phyloP scores from a whole-genome alignment of 495 filamentous ascomycete genomes.

The Xylaria curta region DNA sequence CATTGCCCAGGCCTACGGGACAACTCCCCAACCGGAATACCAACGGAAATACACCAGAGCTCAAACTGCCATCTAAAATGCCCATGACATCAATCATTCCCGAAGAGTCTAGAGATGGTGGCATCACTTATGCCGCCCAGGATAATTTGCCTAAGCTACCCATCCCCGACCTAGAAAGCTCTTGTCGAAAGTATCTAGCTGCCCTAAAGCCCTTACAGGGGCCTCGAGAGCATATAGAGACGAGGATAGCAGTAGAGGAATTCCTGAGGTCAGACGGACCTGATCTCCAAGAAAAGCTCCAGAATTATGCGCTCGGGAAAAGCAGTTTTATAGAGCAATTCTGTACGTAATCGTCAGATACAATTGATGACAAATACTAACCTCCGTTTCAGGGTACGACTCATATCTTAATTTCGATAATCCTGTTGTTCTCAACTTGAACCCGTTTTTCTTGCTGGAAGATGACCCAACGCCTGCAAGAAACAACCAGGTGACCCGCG shows the following conservation, averaged over 20 bases:
- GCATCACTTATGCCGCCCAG: slow-evolving; percentile 88
- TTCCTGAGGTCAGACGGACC: slow-evolving; percentile 87
- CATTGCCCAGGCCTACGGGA: slow-evolving; percentile 42
- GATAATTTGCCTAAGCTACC: slow-evolving; percentile 90
- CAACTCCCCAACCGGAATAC: slow-evolving; percentile 28
- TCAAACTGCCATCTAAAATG: slow-evolving; percentile 33
- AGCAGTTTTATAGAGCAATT: slow-evolving; percentile 99
- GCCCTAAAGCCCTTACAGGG: slow-evolving; percentile 84
- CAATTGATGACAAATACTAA: slow-evolving; percentile 5
- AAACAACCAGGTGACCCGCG: slow-evolving; percentile 94
- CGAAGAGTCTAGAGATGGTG: slow-evolving; percentile 55
- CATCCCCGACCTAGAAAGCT: slow-evolving; percentile 87
- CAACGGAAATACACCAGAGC: slow-evolving; percentile 35
- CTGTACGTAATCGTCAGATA: slow-evolving; percentile 65
- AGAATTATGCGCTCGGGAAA: slow-evolving; percentile 90
- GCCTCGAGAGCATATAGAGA: slow-evolving; percentile 81
- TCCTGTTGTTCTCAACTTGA: slow-evolving; percentile 95
- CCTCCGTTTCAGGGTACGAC: slow-evolving; percentile 79
- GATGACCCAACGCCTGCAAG: slow-evolving; percentile 96
- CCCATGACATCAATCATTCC: slow-evolving; percentile 47
- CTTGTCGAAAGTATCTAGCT: slow-evolving; percentile 79
- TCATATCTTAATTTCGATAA: slow-evolving; percentile 98
- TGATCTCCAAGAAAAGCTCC: slow-evolving; percentile 84
- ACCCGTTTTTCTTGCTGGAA: slow-evolving; percentile 96
- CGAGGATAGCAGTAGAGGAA: slow-evolving; percentile 78